Conservation (phyloP, 129 eudicot species). For the Kitagawia praeruptora region DNA sequence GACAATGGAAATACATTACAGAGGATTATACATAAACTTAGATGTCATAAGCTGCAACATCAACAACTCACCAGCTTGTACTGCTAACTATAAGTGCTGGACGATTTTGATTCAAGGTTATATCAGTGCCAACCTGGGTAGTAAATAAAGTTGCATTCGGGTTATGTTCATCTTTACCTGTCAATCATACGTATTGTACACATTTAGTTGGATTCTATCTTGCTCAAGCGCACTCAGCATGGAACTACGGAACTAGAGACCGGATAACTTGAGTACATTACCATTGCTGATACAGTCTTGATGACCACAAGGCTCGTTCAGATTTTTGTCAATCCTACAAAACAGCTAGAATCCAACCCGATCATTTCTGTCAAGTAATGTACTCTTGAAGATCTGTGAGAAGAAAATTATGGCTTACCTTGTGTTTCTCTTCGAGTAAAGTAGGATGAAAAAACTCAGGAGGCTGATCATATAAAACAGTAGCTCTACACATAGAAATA, state of each 20-base stretch:
- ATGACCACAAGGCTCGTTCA: slow-evolving; percentile 37
- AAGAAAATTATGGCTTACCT: slow-evolving; percentile 34
- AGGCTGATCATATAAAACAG: slow-evolving; percentile 94
- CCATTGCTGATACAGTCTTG: slow-evolving; percentile 84
- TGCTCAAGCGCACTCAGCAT: not conserved
- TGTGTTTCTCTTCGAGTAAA: slow-evolving; percentile 73
- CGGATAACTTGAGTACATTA: slow-evolving; percentile 13
- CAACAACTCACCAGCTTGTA: slow-evolving; percentile 84
- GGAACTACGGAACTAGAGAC: not conserved
- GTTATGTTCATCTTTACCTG: slow-evolving; percentile 25
- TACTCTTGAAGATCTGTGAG: slow-evolving; percentile 1
- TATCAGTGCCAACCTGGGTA: slow-evolving; percentile 34
- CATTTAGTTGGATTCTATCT: slow-evolving; percentile 8
- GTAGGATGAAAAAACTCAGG: slow-evolving; percentile 91
- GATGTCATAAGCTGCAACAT: not conserved
- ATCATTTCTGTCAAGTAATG: slow-evolving; percentile 9
- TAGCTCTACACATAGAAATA: slow-evolving; percentile 46
- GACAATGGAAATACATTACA: not conserved
- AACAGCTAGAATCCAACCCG: slow-evolving; percentile 54
- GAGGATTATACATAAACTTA: not conserved
- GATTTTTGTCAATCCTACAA: slow-evolving; percentile 55
- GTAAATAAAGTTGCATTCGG: slow-evolving; percentile 55
- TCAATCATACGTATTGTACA: slow-evolving; percentile 24
- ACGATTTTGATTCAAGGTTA: slow-evolving; percentile 53
- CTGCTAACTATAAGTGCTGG: slow-evolving; percentile 95